Evolutionary conservation across 2,329 filamentous ascomycete genomes (phyloP), one percentile per base, ranked within the genome.

Genomic region (Ophiostoma australiae): DNA sequence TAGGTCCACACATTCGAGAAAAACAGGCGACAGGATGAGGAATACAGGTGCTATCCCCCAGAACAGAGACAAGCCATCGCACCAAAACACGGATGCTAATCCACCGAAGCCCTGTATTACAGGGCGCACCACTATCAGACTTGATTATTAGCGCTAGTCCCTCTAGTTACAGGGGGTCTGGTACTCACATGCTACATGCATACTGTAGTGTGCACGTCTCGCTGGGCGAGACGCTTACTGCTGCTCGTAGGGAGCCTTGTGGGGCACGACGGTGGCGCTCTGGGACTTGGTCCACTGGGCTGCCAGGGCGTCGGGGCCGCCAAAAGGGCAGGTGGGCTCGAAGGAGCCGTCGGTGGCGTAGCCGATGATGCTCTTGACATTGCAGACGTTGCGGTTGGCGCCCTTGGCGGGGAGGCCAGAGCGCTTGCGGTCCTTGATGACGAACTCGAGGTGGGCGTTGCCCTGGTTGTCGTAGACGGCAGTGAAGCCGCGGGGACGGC

Each of bases 251-350:
- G 61, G 61, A 11, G 15, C 7, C 61, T 65, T 37, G 33, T 33
- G 35, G 1, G 33, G 35, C 17, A 20, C 20, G 4, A 3, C 17
- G 7, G 20, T 8, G 20, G 8, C 63, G 4, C 10, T n/a, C 66
- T 67, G 39, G 66, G 37, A 39, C 66, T 67, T 67, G n/a, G 66
- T 41, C 66, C 66, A 67, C 37, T 67, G 35, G 8, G 15, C 11
- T 11, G 66, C 66, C 10, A 67, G 11, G 10, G 4, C 39, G 4
- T 41, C n/a, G 1, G 37, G 20, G n/a, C 23, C 39, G n/a, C 66
- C 66, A 27, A 31, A 67, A 39, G 13, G 11, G 35, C 66, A 67
- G n/a, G 23, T 17, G n/a, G 37, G 39, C 39, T 27, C n/a, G 7
- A 27, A 67, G 10, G 39, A 23, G 39, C 66, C 66, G 39, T 67